Evolutionary conservation across 352 stramenopile genomes (phyloP).

Genomic region (Phytophthora cryptogea): DNA sequence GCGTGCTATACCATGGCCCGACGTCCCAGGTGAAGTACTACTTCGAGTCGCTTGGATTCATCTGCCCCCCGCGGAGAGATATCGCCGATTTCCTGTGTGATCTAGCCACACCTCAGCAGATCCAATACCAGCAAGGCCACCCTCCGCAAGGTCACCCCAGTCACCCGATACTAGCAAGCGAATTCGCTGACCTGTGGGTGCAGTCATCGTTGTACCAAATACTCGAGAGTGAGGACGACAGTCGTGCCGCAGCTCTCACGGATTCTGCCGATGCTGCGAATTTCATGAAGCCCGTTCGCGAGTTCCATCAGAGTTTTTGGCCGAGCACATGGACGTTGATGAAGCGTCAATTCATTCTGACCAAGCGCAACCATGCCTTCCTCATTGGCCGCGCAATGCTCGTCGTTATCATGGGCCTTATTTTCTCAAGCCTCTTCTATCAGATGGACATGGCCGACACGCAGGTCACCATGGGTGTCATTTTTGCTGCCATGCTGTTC

Average conservation of each 20-base stretch:
- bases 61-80: constrained; percentile 14
- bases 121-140: background rate
- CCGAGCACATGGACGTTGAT: constrained; percentile 34
- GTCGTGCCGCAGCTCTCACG: constrained; percentile 14
- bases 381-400: constrained; percentile 13
- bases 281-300: constrained; percentile 9
- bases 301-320: constrained; percentile 19
- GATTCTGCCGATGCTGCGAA: constrained; percentile 7
- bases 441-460: constrained; percentile 12
- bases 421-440: constrained; percentile 30
- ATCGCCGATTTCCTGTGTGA: constrained; percentile 25
- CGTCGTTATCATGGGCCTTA: constrained; percentile 18
- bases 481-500: constrained; percentile 77
- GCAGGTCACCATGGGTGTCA: constrained; percentile 48
- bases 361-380: constrained; percentile 5
- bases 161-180: constrained; percentile 6
- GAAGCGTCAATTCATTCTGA: constrained; percentile 12
- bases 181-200: constrained; percentile 3
- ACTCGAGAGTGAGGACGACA: background rate
- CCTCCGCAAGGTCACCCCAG: too few relatives aligned
- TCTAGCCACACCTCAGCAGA: constrained; percentile 16
- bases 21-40: constrained; percentile 16
- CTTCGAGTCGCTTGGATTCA: constrained; percentile 17
- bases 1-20: constrained; percentile 10
- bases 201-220: background rate